Evolutionary conservation across 2,329 filamentous ascomycete genomes (phyloP), one percentile per base, ranked within the genome.

Genomic region (Colletotrichum costaricense): DNA sequence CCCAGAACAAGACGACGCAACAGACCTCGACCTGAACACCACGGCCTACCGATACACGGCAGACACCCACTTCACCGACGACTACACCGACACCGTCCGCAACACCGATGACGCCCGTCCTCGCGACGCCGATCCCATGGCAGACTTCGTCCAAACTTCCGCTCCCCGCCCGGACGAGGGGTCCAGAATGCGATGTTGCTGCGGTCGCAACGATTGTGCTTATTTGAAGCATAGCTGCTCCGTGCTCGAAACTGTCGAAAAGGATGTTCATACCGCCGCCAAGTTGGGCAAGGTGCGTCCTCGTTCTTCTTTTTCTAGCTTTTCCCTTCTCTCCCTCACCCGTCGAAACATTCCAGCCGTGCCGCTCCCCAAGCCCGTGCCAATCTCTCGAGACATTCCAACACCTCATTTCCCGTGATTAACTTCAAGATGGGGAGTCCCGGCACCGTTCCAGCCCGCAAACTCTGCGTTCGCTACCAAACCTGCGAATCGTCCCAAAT

Each of bases 251-350:
- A 93, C 90, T 74, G 88, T 98, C 76, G 96, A 98, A 84, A 93
- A 93, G 78, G 94, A 98, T 84, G 93, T 98, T 67, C 92, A 92
- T 78, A 94, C 91, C 65, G 97, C 97, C 54, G 97, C 95, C 62
- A 90, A 93, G 81, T 89, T 98, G 78, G 97, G 97, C 76, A 94
- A 98, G 93, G 96, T 98, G 93, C 81, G 94, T 90, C 76, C 67
- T 62, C 57, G 42, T 26, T 73, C 26, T 58, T 67, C 73, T 57
- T 62, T 60, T 38, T 35, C 30, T 12, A 26, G 52, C 19, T 35
- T 54, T 59, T 28, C 59, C 38, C 46, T 56, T 54, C 22, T 38
- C 59, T 56, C 38, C 35, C 52, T n/a, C 16, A n/a, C n/a, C 30
- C 26, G 35, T 30, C 26, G 67, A 60, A 73, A 71, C 69, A 75